A percentile compares a stretch with the other conserved stretches of the same genome.
Evolutionary conservation across 2,329 filamentous ascomycete genomes (phyloP).

Genomic region (Penicillium sp.): DNA sequence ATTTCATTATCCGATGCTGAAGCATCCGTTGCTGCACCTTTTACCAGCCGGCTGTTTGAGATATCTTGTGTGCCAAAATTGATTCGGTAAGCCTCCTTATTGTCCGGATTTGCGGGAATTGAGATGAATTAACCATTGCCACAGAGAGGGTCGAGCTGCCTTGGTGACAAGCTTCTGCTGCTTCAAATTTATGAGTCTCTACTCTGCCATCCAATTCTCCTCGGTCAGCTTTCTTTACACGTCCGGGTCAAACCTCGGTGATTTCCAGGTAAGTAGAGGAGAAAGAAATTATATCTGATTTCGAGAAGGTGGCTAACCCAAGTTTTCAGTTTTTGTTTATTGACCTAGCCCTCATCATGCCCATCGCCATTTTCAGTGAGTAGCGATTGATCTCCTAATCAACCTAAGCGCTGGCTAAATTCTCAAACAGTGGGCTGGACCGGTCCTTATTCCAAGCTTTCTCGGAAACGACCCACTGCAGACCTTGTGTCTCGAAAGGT

Average conservation of each 20-base stretch:
- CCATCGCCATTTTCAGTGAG: conserved; percentile 90
- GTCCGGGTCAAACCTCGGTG: conserved; percentile 87
- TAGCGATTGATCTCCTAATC: neutral
- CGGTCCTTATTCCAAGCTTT: conserved; percentile 73
- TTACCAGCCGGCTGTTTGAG: conserved; percentile 92
- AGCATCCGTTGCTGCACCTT: conserved; percentile 95
- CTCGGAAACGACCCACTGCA: conserved; percentile 83
- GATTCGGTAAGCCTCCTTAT: conserved; percentile 60
- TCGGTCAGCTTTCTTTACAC: conserved; percentile 96
- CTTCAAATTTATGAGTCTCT: conserved; percentile 99
- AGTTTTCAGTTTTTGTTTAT: conserved; percentile 77
- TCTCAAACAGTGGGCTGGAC: conserved; percentile 77
- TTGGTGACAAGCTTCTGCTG: conserved; percentile 98
- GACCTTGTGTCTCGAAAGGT: conserved; percentile 92
- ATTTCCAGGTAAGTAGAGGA: conserved; percentile 68
- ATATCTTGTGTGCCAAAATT: conserved; percentile 93
- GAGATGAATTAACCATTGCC: conserved; percentile 14
- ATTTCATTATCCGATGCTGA: conserved; percentile 97
- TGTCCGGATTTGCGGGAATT: neutral
- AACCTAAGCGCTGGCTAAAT: conserved; percentile 1
- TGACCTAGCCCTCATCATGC: conserved; percentile 85
- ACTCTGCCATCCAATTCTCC: conserved; percentile 98
- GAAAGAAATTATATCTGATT: neutral
- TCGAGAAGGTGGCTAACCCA: conserved; percentile 6
- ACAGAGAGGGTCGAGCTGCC: conserved; percentile 83